Conservation (phyloP, 106 monocot species). For the Acorus calamus region DNA sequence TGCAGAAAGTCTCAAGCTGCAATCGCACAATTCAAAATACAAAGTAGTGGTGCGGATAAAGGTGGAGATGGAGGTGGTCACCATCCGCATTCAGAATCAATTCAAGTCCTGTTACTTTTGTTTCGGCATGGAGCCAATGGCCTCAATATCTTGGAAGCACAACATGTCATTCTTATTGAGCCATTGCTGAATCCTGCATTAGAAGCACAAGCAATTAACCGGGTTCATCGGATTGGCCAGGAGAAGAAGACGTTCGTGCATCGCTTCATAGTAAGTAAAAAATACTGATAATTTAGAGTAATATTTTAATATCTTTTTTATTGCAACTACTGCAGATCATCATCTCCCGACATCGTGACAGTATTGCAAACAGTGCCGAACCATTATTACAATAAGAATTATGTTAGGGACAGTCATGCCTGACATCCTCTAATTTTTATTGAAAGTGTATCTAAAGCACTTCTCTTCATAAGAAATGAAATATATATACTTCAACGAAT, state of each 20-base stretch:
- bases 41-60: constrained; percentile 5
- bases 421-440: too few species aligned
- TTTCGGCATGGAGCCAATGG: constrained; percentile 92
- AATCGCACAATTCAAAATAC: constrained; percentile 73
- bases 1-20: constrained; percentile 77
- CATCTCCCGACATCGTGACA: too few species aligned
- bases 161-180: constrained; percentile 90
- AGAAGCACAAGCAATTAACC: constrained; percentile 91
- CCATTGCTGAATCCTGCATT: constrained; percentile 81
- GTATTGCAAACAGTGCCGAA: too few species aligned
- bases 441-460: too few species aligned
- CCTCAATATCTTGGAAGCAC: constrained; percentile 87
- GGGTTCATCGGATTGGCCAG: constrained; percentile 85
- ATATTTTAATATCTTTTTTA: too few species aligned
- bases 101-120: constrained; percentile 77
- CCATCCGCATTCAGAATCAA: constrained; percentile 16
- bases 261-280: constrained; percentile 65
- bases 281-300: too few species aligned
- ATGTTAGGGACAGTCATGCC: too few species aligned
- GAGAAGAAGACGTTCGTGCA: constrained; percentile 82
- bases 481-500: too few species aligned
- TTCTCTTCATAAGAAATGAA: too few species aligned
- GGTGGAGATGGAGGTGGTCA: constrained; percentile 7
- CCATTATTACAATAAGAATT: too few species aligned
- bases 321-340: too few species aligned